Evolutionary conservation across 1,139 yeast species (phyloP).

Genomic region (Candida dubliniensis): DNA sequence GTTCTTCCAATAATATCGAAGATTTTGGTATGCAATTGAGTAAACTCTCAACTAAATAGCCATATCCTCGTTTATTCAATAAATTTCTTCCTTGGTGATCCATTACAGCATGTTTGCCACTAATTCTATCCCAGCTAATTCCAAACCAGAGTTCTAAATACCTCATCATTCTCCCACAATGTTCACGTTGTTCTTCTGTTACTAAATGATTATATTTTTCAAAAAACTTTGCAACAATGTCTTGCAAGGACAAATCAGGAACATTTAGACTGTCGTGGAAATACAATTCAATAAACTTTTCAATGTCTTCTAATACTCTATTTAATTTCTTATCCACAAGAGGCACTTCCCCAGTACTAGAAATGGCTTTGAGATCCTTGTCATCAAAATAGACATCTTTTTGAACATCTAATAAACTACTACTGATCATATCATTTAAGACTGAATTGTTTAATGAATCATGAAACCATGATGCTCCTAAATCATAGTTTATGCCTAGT

Average conservation of each 20-base stretch:
- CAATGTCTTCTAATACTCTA: conserved; percentile 56
- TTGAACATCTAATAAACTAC: conserved; percentile 24
- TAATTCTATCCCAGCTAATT: conserved; percentile 59
- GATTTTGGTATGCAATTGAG: conserved; percentile 37
- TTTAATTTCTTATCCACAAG: conserved; percentile 26
- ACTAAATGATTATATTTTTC: conserved; percentile 45
- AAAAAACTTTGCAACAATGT: conserved; percentile 49
- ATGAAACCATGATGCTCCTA: conserved; percentile 92
- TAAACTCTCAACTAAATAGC: conserved; percentile 48
- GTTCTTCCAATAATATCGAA: conserved; percentile 41
- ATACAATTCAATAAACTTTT: conserved; percentile 54
- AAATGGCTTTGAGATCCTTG: conserved; percentile 41
- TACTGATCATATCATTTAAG: conserved; percentile 30
- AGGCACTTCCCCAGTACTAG: conserved; percentile 38
- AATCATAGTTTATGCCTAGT: conserved; percentile 51
- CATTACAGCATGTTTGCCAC: conserved; percentile 65
- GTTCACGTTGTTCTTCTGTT: conserved; percentile 49
- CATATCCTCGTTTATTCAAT: conserved; percentile 61
- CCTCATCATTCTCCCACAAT: conserved; percentile 53
- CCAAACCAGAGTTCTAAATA: conserved; percentile 80
- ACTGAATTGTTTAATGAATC: conserved; percentile 66
- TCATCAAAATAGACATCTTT: conserved; percentile 53
- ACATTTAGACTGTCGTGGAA: conserved; percentile 46
- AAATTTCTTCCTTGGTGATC: conserved; percentile 78
- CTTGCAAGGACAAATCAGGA: conserved; percentile 52